phyloP scores from a whole-genome alignment of 2,329 filamentous ascomycete species.

The Leptographium flavum region DNA sequence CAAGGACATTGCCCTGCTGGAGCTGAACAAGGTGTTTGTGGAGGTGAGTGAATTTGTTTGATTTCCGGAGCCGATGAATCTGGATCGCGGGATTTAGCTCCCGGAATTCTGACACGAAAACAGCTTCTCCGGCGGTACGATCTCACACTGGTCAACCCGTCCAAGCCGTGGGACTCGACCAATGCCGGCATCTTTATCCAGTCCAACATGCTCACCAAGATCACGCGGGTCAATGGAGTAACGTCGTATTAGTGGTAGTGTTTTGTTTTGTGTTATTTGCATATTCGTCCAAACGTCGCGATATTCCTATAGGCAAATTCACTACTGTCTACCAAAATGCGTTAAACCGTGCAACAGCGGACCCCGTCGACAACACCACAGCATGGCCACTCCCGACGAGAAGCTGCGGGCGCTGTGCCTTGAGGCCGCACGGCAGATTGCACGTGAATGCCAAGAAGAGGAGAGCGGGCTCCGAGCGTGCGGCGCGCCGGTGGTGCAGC shows the following conservation, averaged over 20 bases:
- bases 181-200: slow-evolving; percentile 17
- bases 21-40: slow-evolving; percentile 22
- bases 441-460: neutral
- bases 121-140: slow-evolving; percentile 14
- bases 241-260: neutral
- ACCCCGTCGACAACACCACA: neutral
- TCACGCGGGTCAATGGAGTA: slow-evolving; percentile 11
- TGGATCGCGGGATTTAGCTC: too few species aligned
- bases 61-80: too few species aligned
- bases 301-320: neutral
- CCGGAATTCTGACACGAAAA: neutral
- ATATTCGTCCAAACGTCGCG: too few species aligned
- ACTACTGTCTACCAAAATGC: too few species aligned
- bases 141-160: slow-evolving; percentile 13
- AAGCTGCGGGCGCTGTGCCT: slow-evolving; percentile 7
- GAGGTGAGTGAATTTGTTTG: too few species aligned
- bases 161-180: slow-evolving; percentile 13
- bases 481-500: slow-evolving; percentile 11
- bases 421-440: slow-evolving; percentile 8
- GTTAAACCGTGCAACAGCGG: neutral
- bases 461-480: slow-evolving; percentile 5
- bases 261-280: neutral
- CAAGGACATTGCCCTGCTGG: slow-evolving; percentile 26
- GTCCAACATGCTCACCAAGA: slow-evolving; percentile 15
- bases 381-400: neutral